Evolutionary conservation across 2,329 filamentous ascomycete species (phyloP).

Genomic region (Leptographium lundbergii): DNA sequence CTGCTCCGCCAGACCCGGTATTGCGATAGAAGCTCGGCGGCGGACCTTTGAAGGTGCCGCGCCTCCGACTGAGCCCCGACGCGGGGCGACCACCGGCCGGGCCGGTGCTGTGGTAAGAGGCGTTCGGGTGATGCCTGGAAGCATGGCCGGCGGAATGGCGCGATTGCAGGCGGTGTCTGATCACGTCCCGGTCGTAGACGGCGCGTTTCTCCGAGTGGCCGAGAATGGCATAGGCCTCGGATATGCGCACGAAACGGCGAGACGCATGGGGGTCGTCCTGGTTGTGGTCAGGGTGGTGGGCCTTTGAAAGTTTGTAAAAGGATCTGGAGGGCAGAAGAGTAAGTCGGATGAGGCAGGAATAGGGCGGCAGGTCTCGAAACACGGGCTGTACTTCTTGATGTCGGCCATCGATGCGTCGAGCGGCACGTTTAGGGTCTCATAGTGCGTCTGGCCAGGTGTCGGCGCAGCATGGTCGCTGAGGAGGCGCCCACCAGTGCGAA

Average conservation of each 20-base stretch:
- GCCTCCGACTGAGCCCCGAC: conserved; percentile 65
- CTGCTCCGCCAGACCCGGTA: conserved; percentile 17
- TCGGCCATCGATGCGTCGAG: conserved; percentile 57
- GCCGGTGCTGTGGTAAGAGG: conserved; percentile 42
- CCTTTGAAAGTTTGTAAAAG: conserved; percentile 87
- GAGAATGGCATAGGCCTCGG: conserved; percentile 71
- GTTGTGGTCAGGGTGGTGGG: conserved; percentile 88
- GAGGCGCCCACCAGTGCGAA: conserved; percentile 19
- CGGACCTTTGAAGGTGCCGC: conserved; percentile 68
- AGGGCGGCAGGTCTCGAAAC: background rate
- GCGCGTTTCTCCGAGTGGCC: conserved; percentile 60
- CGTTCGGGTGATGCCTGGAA: conserved; percentile 17
- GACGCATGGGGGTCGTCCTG: conserved; percentile 59
- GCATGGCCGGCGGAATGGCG: conserved; percentile 18
- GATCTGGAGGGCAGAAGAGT: conserved; percentile 28
- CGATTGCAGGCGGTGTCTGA: conserved; percentile 25
- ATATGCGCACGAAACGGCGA: conserved; percentile 68
- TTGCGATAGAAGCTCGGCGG: conserved; percentile 78
- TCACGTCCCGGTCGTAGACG: conserved; percentile 64
- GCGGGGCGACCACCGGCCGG: conserved; percentile 66
- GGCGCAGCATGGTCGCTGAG: conserved; percentile 14
- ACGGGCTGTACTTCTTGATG: conserved; percentile 60
- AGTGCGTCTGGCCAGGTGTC: conserved; percentile 47
- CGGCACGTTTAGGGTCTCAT: conserved; percentile 66
- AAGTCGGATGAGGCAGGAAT: background rate